Percentiles rank a stretch among this genome's conserved stretches.
These are phyloP conservation scores for Diaporthe sp. DNA, from an alignment of 2,329 filamentous ascomycete species.

Conservation along the genomic window DNA sequence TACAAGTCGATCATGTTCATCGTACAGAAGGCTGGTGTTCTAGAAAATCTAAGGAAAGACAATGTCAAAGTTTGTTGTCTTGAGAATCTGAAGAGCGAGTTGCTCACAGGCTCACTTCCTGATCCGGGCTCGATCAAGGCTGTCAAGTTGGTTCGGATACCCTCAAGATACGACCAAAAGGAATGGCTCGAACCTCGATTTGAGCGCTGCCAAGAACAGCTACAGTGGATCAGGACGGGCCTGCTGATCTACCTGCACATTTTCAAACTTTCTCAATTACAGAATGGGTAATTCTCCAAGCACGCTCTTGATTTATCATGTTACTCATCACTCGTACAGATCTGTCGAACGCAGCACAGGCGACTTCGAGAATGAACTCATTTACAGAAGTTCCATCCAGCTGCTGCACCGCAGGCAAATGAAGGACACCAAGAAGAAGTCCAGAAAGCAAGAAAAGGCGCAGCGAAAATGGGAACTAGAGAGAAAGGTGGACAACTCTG, in stretches of 20 bases:
- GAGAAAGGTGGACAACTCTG: background rate
- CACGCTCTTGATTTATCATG: too few species aligned
- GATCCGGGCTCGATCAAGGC: constrained; percentile 22
- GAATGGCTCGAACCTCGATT: constrained; percentile 3
- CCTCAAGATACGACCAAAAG: background rate
- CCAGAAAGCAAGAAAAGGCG: constrained; percentile 8
- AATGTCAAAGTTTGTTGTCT: background rate
- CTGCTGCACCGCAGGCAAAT: background rate
- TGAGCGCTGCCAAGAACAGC: constrained; percentile 11
- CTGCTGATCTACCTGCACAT: constrained; percentile 31
- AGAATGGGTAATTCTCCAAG: background rate
- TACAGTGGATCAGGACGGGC: constrained; percentile 21
- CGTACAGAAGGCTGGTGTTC: background rate
- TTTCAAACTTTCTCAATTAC: constrained; percentile 8
- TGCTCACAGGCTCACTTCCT: constrained; percentile 28
- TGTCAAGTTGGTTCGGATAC: background rate
- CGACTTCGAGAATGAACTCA: constrained; percentile 26
- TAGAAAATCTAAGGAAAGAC: background rate
- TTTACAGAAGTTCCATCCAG: background rate
- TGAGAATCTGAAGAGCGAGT: background rate
- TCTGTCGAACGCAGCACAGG: constrained; percentile 7
- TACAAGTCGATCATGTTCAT: constrained; percentile 33
- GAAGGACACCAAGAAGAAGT: background rate
- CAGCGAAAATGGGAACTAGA: constrained; percentile 7
- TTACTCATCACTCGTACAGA: background rate